phyloP scores from a whole-genome alignment of 164 flowering plant genomes.

The Warburgia ugandensis region DNA sequence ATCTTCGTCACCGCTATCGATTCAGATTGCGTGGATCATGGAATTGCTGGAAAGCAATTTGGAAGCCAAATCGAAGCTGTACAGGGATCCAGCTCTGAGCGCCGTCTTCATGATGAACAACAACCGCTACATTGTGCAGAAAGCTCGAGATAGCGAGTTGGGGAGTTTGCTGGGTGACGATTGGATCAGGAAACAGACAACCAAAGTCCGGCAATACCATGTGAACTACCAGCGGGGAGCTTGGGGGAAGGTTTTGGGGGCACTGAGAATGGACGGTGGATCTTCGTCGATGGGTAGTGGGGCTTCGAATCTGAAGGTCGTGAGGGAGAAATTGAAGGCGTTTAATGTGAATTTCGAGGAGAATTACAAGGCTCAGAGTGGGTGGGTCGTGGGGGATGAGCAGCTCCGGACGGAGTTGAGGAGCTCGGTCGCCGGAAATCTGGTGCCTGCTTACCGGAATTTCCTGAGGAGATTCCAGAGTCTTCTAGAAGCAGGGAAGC shows the following conservation, averaged over 20 bases:
- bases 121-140: slow-evolving; percentile 74
- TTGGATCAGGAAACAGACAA: slow-evolving; percentile 74
- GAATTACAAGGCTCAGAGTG: slow-evolving; percentile 39
- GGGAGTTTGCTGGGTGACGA: slow-evolving; percentile 74
- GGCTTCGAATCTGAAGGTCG: slow-evolving; percentile 1
- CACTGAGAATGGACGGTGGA: slow-evolving; percentile 44
- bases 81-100: slow-evolving; percentile 54
- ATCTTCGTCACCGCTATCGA: slow-evolving; percentile 54
- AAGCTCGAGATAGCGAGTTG: slow-evolving; percentile 69
- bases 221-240: slow-evolving; percentile 58
- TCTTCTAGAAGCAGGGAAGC: slow-evolving; percentile 40
- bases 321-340: slow-evolving; percentile 58
- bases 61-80: slow-evolving; percentile 76
- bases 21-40: slow-evolving; percentile 88
- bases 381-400: slow-evolving; percentile 71
- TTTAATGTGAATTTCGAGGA: slow-evolving; percentile 71
- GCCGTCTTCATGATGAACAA: slow-evolving; percentile 89
- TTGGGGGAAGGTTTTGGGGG: slow-evolving; percentile 58
- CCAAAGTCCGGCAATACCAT: slow-evolving; percentile 56
- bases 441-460: slow-evolving; percentile 55
- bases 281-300: background rate
- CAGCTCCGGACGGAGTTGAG: slow-evolving; percentile 64
- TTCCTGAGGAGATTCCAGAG: slow-evolving; percentile 54
- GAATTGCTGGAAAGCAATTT: slow-evolving; percentile 86
- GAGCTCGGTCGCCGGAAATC: slow-evolving; percentile 27